phyloP scores from a whole-genome alignment of 495 filamentous ascomycete species.

The Aspergillus conjunctus region DNA sequence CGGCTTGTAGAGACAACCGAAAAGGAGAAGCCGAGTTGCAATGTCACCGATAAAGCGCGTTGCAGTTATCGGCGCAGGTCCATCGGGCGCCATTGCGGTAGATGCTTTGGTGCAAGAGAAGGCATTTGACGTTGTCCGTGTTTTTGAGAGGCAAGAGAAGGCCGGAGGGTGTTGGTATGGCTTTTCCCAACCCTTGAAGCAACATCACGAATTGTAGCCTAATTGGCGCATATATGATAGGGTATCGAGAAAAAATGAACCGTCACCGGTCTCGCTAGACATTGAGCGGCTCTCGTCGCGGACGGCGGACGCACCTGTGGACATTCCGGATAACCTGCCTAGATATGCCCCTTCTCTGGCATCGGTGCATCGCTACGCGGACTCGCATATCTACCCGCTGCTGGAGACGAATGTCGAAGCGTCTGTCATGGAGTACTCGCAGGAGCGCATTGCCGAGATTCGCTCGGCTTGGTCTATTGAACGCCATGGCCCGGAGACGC shows the following conservation, averaged over 20 bases:
- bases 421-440: constrained; percentile 43
- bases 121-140: constrained; percentile 56
- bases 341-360: constrained; percentile 42
- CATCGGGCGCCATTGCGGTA: constrained; percentile 59
- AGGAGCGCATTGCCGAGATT: constrained; percentile 37
- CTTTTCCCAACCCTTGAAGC: neutral
- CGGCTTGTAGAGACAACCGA: neutral
- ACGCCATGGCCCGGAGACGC: constrained; percentile 40
- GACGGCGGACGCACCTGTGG: constrained; percentile 50
- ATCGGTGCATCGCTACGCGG: constrained; percentile 50
- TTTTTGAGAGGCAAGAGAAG: constrained; percentile 60
- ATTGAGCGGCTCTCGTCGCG: constrained; percentile 46
- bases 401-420: constrained; percentile 47
- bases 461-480: constrained; percentile 41
- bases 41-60: constrained; percentile 48
- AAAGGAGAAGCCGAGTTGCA: neutral
- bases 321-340: constrained; percentile 50
- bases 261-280: constrained; percentile 32
- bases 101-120: constrained; percentile 60
- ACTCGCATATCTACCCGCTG: constrained; percentile 44
- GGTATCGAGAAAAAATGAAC: constrained; percentile 45
- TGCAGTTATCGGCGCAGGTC: constrained; percentile 61
- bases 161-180: constrained; percentile 61
- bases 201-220: neutral
- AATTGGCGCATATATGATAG: constrained; percentile 19